Base-by-base conservation (phyloP, 768 basidiomycete species). In the Auriscalpium orientale region DNA sequence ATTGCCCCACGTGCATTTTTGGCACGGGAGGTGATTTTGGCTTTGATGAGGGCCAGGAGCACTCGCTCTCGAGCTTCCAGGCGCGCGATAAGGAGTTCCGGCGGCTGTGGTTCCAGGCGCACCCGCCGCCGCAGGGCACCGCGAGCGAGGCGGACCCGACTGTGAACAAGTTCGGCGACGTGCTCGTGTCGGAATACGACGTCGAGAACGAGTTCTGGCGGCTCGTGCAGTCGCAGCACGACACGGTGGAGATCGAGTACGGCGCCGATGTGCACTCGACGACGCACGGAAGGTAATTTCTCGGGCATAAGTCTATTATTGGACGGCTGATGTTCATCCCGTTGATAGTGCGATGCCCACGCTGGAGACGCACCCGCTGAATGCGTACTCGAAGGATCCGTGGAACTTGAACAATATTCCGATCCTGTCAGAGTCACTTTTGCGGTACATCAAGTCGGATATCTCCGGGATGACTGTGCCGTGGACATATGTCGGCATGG, bases 381-480 rank as follows among this genome's bases (percentile, higher is more conserved):
- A 98, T 60, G 75, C 84, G 1, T 95, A 93, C 67, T 82, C 95
- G 13, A 85, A 83, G 64, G 92, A 98, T 69, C 84, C 89, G 0
- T 99, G 97, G 97, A 99, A 99, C 68, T 72, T 99, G 63, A 98
- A 98, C 72, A 98, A 98, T 65, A 89, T 97, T 44, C 93, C 97
- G 5, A 97, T 98, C 59, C 73, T 95, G 11, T 79, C 87, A 1
- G 91, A 95, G 57, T 98, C 95, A 33, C 81, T 99, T 11, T 79
- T 99, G 36, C 89, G 97, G 12, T 99, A 87, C 70, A 97, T 99
- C 74, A 97, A 98, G 72, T 95, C 93, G 4, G 95, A 98, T 69
- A 97, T 99, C 54, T 98, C 95, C 53, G 97, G 97, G 13, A 99
- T 99, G 95, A 98, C 95, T 2, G 92, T 98, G 10, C 95, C 95